phyloP scores from a whole-genome alignment of 257 asterid species.

The Anisodus acutangulus region DNA sequence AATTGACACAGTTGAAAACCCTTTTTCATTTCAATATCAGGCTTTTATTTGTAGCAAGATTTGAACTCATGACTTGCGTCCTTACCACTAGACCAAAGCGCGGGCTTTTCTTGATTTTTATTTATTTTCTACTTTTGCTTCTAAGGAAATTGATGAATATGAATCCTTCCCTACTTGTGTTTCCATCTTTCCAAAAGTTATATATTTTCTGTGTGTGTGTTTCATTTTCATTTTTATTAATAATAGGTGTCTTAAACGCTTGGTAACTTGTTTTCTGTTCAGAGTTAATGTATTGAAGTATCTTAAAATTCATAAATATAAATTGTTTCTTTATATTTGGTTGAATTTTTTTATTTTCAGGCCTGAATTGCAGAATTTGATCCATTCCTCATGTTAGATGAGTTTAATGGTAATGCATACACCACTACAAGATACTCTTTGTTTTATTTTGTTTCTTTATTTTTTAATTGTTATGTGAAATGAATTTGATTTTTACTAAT shows the following conservation, averaged over 20 bases:
- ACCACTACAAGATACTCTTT: too few species aligned
- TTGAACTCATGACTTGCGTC: too few species aligned
- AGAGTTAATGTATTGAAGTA: neutral
- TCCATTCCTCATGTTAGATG: slow-evolving; percentile 90
- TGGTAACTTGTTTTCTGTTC: neutral
- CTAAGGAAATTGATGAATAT: too few species aligned
- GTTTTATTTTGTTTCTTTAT: neutral
- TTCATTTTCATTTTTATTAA: neutral
- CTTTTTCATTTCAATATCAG: too few species aligned
- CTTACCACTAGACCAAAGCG: too few species aligned
- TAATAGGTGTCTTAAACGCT: neutral
- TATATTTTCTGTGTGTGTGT: neutral
- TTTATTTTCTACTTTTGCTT: too few species aligned
- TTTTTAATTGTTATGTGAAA: neutral
- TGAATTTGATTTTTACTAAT: neutral
- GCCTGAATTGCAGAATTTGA: slow-evolving; percentile 76
- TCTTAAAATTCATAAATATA: neutral
- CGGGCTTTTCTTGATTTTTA: too few species aligned
- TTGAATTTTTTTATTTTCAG: slow-evolving; percentile 45
- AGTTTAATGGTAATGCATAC: slow-evolving; percentile 57
- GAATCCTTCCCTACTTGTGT: too few species aligned
- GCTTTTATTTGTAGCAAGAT: too few species aligned
- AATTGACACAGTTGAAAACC: too few species aligned
- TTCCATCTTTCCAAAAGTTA: too few species aligned
- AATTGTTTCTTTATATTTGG: neutral